Evolutionary conservation across 176 grass and related monocot species (phyloP).

Genomic region (Rhynchospora pubera): DNA sequence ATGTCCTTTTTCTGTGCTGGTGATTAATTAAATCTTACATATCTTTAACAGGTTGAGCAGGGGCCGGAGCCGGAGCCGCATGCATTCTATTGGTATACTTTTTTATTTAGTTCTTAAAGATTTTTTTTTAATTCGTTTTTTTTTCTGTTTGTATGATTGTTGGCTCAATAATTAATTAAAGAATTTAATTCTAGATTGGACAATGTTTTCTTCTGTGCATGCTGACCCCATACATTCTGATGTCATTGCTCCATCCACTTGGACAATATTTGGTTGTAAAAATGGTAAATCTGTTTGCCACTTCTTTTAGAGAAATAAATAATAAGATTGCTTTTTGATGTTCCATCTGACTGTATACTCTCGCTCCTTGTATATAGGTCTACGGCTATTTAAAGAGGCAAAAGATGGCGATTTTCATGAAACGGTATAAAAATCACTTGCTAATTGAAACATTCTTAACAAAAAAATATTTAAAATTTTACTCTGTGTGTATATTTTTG

Average conservation of each 20-base stretch:
- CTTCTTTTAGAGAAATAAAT: constrained; percentile 6
- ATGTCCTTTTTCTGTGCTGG: constrained; percentile 9
- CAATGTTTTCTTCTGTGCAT: constrained; percentile 68
- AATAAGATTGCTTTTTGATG: neutral
- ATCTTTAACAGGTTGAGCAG: constrained; percentile 46
- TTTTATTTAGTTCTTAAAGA: neutral
- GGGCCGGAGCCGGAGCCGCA: constrained; percentile 33
- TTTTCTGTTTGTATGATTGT: neutral
- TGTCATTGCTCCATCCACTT: constrained; percentile 86
- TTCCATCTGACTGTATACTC: constrained; percentile 14
- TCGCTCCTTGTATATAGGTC: constrained; percentile 36
- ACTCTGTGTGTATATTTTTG: neutral
- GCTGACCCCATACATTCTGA: constrained; percentile 82
- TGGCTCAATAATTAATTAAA: neutral
- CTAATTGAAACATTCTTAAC: neutral
- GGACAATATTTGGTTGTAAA: constrained; percentile 90
- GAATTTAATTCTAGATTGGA: constrained; percentile 68
- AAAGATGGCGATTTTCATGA: constrained; percentile 66
- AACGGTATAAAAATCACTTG: constrained; percentile 44
- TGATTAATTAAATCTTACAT: constrained; percentile 23
- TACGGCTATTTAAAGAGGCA: constrained; percentile 90
- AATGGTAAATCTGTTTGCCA: constrained; percentile 52
- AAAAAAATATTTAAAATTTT: neutral
- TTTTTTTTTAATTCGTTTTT: neutral
- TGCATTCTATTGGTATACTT: constrained; percentile 68